Evolutionary conservation across 2,329 filamentous ascomycete genomes (phyloP).

Genomic region (Venturia pyrina): DNA sequence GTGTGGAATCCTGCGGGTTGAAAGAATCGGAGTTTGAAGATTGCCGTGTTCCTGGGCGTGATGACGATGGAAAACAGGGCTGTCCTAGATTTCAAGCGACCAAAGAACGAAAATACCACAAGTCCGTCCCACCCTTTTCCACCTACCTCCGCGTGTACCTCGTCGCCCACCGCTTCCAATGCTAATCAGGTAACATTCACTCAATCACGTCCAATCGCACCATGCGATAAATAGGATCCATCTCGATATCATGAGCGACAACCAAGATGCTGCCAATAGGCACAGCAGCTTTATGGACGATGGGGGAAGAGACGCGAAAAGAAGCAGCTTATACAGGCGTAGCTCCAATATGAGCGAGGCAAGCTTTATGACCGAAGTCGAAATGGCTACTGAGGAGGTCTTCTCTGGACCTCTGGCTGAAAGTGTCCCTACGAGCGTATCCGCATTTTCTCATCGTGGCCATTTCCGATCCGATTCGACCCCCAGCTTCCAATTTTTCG

Average conservation of each 20-base stretch:
- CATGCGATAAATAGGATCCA: slow-evolving; percentile 3
- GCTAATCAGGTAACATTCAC: slow-evolving; percentile 1
- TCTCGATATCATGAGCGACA: slow-evolving; percentile 10
- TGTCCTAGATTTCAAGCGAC: background rate
- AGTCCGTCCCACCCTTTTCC: background rate
- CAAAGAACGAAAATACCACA: background rate
- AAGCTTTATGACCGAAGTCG: slow-evolving; percentile 88
- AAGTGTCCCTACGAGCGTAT: slow-evolving; percentile 86
- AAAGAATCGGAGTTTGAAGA: background rate
- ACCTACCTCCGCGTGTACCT: background rate
- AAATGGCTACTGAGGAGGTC: slow-evolving; percentile 95
- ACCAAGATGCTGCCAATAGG: slow-evolving; percentile 14
- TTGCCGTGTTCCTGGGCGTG: background rate
- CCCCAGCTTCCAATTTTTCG: slow-evolving; percentile 81
- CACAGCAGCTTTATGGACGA: slow-evolving; percentile 20
- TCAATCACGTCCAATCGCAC: background rate
- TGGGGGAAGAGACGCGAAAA: slow-evolving; percentile 19
- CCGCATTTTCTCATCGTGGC: slow-evolving; percentile 74
- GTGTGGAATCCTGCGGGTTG: background rate
- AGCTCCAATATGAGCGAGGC: slow-evolving; percentile 61
- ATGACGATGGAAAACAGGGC: background rate
- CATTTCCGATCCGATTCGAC: slow-evolving; percentile 72
- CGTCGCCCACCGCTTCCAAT: background rate
- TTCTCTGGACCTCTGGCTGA: slow-evolving; percentile 91
- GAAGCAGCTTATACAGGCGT: slow-evolving; percentile 48